Evolutionary conservation across 2,329 filamentous ascomycete species (phyloP).

Genomic region (Neopestalotiopsis clavispora): DNA sequence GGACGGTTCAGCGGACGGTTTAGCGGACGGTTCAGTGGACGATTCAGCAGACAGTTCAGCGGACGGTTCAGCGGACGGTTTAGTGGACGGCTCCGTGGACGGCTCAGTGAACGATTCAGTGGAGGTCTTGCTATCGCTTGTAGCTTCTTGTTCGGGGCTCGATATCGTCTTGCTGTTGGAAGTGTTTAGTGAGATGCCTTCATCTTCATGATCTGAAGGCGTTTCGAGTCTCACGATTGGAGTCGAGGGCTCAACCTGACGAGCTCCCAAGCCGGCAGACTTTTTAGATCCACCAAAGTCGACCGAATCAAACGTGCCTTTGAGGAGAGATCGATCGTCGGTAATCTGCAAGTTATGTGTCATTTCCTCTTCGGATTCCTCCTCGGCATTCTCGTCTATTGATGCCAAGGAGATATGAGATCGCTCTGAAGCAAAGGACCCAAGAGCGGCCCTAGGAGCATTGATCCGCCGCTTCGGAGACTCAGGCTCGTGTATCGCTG

Average conservation of each 20-base stretch:
- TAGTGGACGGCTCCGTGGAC: too few species aligned
- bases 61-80: too few species aligned
- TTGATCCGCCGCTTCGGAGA: not conserved
- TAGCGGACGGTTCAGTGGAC: too few species aligned
- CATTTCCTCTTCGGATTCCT: not conserved
- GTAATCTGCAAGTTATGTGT: not conserved
- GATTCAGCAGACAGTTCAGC: too few species aligned
- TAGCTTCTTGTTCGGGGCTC: slow-evolving; percentile 21
- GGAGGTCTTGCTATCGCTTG: slow-evolving; percentile 19
- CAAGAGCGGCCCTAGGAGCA: slow-evolving; percentile 2
- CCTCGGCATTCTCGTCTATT: slow-evolving; percentile 18
- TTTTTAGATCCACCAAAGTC: slow-evolving; percentile 4
- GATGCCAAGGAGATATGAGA: slow-evolving; percentile 17
- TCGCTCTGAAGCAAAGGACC: slow-evolving; percentile 17
- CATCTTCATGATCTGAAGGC: slow-evolving; percentile 17
- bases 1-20: not conserved
- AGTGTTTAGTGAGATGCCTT: slow-evolving; percentile 16
- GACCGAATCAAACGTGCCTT: slow-evolving; percentile 5
- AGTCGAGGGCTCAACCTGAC: not conserved
- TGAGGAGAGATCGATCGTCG: not conserved
- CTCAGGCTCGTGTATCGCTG: slow-evolving; percentile 7
- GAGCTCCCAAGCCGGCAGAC: not conserved
- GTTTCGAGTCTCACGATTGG: slow-evolving; percentile 11
- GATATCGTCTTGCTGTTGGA: slow-evolving; percentile 11
- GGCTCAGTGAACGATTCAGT: slow-evolving; percentile 21